Evolutionary conservation across 495 filamentous ascomycete species (phyloP), one percentile per base, ranked within the genome.

Genomic region (Trichoderma gamsii): DNA sequence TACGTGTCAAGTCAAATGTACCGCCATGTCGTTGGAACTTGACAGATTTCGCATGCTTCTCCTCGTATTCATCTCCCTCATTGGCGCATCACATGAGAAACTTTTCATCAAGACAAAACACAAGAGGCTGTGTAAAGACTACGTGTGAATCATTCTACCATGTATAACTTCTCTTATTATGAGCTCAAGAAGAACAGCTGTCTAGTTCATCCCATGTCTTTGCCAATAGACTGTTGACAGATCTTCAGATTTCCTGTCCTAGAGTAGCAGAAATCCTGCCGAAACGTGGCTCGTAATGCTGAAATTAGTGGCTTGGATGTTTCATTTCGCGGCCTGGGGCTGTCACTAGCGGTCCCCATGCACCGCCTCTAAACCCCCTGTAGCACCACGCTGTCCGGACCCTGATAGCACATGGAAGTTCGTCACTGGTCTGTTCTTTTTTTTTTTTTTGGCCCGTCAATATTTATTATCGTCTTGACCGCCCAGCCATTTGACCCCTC

Each of bases 401-500:
- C 44, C n/a, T n/a, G 44, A 49, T n/a, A 49, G 13, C 44, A 49
- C 13, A 12, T 29, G 29, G 13, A n/a, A 49, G 44, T 64, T 64
- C 61, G 29, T 41, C 61, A 35, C 29, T 41, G 61, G 27, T 3
- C 25, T n/a, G 23, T 0, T 5, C 21, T 32, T n/a, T n/a, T 29
- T 29, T 29, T 4, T 29, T 1, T 4, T 38, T 38, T 38, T 3
- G 35, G 35, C 35, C 43, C 5, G 43, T 46, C 43, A 46, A 46
- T 56, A 56, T 56, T 56, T 56, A 56, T 56, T 56, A 21, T 35
- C 27, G 18, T 2, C 32, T 65, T 65, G 63, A 65, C 63, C 32
- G 63, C 63, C 63, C 63, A 23, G 16, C 63, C 29, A 35, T 23
- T 64, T 25, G 63, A 65, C 63, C 63, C 63, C 41, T 44, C 61